A percentile compares a stretch with the other conserved stretches of the same genome.
phyloP scores from a whole-genome alignment of 129 eudicot genomes.

The Flaveria linearis region DNA sequence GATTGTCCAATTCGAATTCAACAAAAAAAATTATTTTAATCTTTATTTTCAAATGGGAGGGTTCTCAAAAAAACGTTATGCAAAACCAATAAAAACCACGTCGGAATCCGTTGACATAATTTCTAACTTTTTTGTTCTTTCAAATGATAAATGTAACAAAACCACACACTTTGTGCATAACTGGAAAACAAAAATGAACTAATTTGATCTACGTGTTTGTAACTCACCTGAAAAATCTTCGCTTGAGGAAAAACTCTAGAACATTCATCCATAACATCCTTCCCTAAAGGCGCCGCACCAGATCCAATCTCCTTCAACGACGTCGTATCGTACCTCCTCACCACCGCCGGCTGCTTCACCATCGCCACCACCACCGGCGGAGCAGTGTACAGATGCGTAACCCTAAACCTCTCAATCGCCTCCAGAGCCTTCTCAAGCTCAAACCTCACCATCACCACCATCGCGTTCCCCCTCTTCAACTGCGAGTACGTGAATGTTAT shows the following conservation, averaged over 20 bases:
- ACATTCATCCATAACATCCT: conserved; percentile 40
- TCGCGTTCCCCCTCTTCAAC: conserved; percentile 38
- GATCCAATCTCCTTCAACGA: conserved; percentile 36
- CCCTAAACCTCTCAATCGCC: conserved; percentile 38
- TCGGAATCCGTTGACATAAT: too few species aligned
- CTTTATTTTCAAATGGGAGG: too few species aligned
- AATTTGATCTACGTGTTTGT: neutral
- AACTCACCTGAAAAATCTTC: conserved; percentile 34
- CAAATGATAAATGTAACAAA: too few species aligned
- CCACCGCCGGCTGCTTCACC: conserved; percentile 29
- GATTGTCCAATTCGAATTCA: too few species aligned
- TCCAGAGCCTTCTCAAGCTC: conserved; percentile 34
- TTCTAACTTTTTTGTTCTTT: too few species aligned
- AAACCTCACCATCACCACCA: conserved; percentile 45
- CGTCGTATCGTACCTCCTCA: conserved; percentile 23
- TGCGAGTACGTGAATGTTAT: conserved; percentile 30
- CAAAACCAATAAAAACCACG: too few species aligned
- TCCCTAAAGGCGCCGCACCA: conserved; percentile 48
- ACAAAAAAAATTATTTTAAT: too few species aligned
- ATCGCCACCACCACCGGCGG: conserved; percentile 47
- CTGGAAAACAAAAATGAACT: neutral
- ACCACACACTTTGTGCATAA: neutral
- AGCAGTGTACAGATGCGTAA: conserved; percentile 41
- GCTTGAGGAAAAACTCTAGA: conserved; percentile 33
- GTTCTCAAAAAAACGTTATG: too few species aligned